phyloP scores from a whole-genome alignment of 345 rosid genomes.

The Adansonia digitata region DNA sequence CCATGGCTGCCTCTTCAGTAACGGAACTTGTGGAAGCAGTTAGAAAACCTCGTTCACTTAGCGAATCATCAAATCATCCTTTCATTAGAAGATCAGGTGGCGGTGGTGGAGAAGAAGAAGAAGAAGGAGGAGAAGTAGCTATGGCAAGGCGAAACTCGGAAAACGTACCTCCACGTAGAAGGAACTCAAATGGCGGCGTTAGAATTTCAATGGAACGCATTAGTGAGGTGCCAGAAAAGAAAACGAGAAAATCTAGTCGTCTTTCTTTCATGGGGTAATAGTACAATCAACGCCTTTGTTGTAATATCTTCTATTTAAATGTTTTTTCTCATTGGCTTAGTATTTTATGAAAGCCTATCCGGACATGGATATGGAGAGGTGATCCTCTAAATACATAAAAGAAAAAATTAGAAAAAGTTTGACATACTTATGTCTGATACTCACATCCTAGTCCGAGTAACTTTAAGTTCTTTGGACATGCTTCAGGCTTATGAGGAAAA shows the following conservation, averaged over 20 bases:
- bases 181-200: slow-evolving; percentile 38
- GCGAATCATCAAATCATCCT: slow-evolving; percentile 63
- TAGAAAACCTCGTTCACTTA: slow-evolving; percentile 72
- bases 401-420: too few relatives aligned
- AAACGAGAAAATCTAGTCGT: slow-evolving; percentile 53
- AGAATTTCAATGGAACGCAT: slow-evolving; percentile 70
- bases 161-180: slow-evolving; percentile 40
- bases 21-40: slow-evolving; percentile 85
- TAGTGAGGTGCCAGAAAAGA: slow-evolving; percentile 67
- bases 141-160: slow-evolving; percentile 54
- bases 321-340: not conserved
- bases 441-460: too few relatives aligned
- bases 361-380: too few relatives aligned
- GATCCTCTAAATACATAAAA: too few relatives aligned
- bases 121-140: slow-evolving; percentile 28
- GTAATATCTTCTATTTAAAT: not conserved
- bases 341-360: not conserved
- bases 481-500: slow-evolving; percentile 50
- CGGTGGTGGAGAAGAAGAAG: slow-evolving; percentile 37
- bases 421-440: too few relatives aligned
- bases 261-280: slow-evolving; percentile 81
- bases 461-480: not conserved
- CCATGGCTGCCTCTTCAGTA: slow-evolving; percentile 61
- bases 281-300: not conserved
- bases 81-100: slow-evolving; percentile 49